Evolutionary conservation across 2,329 filamentous ascomycete species (phyloP), one percentile per base, ranked within the genome.

Genomic region (Massarina eburnea): DNA sequence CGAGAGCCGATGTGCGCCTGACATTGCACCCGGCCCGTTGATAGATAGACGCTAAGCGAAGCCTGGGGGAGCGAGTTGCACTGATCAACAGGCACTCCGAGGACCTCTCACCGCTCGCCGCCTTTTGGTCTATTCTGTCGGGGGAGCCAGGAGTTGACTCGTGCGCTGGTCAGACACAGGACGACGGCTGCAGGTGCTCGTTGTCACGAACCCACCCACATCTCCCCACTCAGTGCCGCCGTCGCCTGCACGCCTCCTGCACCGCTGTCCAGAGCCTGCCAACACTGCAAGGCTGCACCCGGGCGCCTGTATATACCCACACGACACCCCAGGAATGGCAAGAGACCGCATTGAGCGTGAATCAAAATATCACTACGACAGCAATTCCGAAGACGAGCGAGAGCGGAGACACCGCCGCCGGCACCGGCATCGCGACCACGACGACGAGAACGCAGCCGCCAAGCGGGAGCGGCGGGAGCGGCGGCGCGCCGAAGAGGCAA

Each of bases 381-480:
- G 59, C 53, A 51, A 64, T 33, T 54, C 57, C 43, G 35, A 47
- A 40, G 54, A 62, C 51, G 54, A 58, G 24, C 52, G 46, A 10
- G 57, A 55, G 26, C 59, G 54, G 40, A 45, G 52, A 36, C 61
- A 62, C 37, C 58, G 58, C 38, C 64, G 62, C 39, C 54, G 58
- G 10, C 61, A 61, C 33, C 57, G 56, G 24, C 51, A 56, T 46
- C 57, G 52, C 47, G 49, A 59, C 45, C 20, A 53, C 45, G 48
- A 57, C 47, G 59, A 62, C 49, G 59, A 67, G 7, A 54, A 59
- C 33, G 43, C 45, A 1, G 51, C 52, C n/a, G 59, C 59, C 39
- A 60, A 52, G 40, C 59, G 64, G 29, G 63, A 67, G 38, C 61
- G 64, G 34, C 46, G 64, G 43, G 63, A 64, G 49, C 63, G 62